Percentiles rank a stretch among this genome's conserved stretches.
Conservation (phyloP, 2,329 filamentous ascomycete species). For the Leptographium lundbergii region DNA sequence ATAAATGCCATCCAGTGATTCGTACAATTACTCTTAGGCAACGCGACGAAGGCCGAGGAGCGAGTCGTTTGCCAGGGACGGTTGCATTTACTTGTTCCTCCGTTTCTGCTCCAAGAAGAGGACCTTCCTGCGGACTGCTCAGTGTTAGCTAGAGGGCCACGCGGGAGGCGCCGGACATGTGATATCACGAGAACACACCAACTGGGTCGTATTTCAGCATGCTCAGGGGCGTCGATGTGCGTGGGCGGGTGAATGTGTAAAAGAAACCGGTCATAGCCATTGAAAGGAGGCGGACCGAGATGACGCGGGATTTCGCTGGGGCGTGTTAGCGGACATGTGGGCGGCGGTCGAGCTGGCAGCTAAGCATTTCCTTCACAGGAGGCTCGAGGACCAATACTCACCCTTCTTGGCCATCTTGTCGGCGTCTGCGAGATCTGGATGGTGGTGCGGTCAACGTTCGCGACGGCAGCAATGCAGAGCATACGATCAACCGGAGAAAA, state of each 20-base stretch:
- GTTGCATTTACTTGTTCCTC: slow-evolving; percentile 22
- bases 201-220: slow-evolving; percentile 99
- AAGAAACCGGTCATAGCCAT: slow-evolving; percentile 99
- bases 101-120: slow-evolving; percentile 91
- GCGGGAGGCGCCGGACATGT: background rate
- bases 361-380: background rate
- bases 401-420: slow-evolving; percentile 25
- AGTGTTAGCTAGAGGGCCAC: background rate
- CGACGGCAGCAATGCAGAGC: background rate
- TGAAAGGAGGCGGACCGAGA: slow-evolving; percentile 86
- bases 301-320: slow-evolving; percentile 77
- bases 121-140: slow-evolving; percentile 79
- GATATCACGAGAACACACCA: slow-evolving; percentile 36
- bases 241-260: slow-evolving; percentile 76
- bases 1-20: background rate
- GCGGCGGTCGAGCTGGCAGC: background rate
- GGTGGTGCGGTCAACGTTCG: background rate
- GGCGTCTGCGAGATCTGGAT: background rate
- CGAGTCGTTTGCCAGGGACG: background rate
- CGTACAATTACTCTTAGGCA: background rate
- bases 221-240: slow-evolving; percentile 71
- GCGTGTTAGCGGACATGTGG: background rate
- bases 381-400: slow-evolving; percentile 2
- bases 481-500: background rate
- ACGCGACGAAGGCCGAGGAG: background rate